phyloP scores from a whole-genome alignment of 257 asterid species.

The Cordia subcordata region DNA sequence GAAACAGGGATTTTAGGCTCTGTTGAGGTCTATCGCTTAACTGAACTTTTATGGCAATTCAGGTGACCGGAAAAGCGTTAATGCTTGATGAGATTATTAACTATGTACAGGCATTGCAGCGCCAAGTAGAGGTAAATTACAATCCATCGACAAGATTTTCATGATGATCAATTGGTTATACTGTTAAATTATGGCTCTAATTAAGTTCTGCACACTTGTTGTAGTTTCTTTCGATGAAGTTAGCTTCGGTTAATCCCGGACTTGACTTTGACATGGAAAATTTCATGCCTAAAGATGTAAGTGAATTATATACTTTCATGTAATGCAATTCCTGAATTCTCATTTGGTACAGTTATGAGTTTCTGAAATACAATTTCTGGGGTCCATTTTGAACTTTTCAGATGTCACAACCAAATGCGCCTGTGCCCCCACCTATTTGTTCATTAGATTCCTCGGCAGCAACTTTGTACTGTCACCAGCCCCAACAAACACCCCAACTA shows the following conservation, averaged over 20 bases:
- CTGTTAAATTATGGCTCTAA: background rate
- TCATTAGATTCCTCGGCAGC: slow-evolving; percentile 51
- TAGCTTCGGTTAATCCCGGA: slow-evolving; percentile 77
- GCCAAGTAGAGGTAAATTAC: slow-evolving; percentile 86
- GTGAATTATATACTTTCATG: slow-evolving; percentile 7
- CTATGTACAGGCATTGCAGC: slow-evolving; percentile 87
- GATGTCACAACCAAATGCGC: slow-evolving; percentile 50
- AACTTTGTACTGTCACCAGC: slow-evolving; percentile 40
- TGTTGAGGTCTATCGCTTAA: background rate
- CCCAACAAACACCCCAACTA: slow-evolving; percentile 18
- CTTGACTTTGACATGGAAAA: slow-evolving; percentile 55
- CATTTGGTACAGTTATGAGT: too few relatives aligned
- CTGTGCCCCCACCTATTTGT: slow-evolving; percentile 47
- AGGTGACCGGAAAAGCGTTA: slow-evolving; percentile 95
- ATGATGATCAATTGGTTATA: background rate
- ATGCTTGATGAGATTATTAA: slow-evolving; percentile 96
- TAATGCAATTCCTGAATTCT: too few relatives aligned
- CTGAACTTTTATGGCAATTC: slow-evolving; percentile 5
- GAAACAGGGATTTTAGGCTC: background rate
- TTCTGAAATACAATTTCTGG: background rate
- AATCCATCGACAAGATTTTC: background rate
- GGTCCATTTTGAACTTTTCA: slow-evolving; percentile 16
- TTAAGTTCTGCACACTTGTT: background rate
- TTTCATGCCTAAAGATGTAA: slow-evolving; percentile 58
- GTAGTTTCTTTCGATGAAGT: slow-evolving; percentile 91